phyloP scores from a whole-genome alignment of 108 stramenopile genomes.

The Nitzschia palea region DNA sequence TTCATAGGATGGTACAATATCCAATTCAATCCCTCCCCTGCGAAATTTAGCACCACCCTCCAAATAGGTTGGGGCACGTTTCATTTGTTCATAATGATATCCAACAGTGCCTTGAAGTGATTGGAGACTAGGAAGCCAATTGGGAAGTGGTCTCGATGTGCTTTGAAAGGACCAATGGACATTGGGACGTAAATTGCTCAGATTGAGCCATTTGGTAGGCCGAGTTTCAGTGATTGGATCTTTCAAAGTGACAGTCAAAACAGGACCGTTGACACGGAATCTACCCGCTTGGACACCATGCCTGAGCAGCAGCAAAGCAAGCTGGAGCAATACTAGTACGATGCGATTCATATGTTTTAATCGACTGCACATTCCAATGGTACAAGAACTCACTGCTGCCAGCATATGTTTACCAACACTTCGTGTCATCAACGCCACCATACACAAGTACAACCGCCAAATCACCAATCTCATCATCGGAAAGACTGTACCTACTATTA shows the following conservation, averaged over 20 bases:
- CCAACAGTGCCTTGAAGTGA: conserved; percentile 27
- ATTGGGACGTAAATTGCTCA: conserved; percentile 34
- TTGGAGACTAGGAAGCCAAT: conserved; percentile 44
- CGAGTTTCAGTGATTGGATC: conserved; percentile 22
- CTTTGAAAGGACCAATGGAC: conserved; percentile 34
- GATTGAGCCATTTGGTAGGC: conserved; percentile 25
- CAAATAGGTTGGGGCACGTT: background rate
- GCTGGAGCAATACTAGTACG: conserved; percentile 1
- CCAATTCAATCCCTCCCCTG: conserved; percentile 18
- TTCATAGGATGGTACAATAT: conserved; percentile 36
- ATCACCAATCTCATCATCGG: no score
- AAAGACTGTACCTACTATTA: no score
- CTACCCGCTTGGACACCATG: background rate
- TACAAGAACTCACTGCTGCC: no score
- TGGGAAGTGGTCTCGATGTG: conserved; percentile 30
- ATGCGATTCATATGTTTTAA: no score
- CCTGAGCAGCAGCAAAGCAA: background rate
- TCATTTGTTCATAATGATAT: conserved; percentile 28
- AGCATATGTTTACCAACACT: no score
- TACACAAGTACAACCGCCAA: no score
- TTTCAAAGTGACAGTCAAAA: conserved; percentile 41
- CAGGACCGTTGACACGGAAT: conserved; percentile 33
- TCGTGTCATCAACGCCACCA: no score
- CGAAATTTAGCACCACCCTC: background rate
- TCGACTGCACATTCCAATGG: no score